Base-by-base conservation (phyloP, 176 grass and related monocot genomes). In the Dactylis glomerata region DNA sequence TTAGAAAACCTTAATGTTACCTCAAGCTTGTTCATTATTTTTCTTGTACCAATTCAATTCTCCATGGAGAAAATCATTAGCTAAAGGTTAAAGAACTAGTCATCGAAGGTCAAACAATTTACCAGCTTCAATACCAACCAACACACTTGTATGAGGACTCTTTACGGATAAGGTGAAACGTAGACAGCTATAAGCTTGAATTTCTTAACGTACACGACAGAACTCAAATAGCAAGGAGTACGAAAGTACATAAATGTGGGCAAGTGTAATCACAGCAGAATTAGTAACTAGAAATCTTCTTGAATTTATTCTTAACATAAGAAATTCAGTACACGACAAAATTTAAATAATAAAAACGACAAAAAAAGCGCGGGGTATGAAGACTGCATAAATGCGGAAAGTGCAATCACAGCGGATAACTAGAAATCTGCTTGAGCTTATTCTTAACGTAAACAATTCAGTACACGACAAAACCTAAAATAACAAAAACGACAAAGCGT, bases 251-350 rank as follows among this genome's bases (percentile, higher is more conserved):
- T 11, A 77, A 71, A 44, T 71, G 58, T 50, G 19, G 40, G 82
- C 10, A 46, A 33, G 38, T 5, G 41, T 68, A 81, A n/a, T 24
- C 24, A 47, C 24, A 19, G 9, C 0, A 10, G 16, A 75, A 75
- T 33, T 6, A 75, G 22, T 50, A 75, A 12, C 27, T 2, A 22
- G 2, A 47, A 47, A 3, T 15, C 20, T 36, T 0, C 59, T 63
- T 63, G 27, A 63, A 10, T 63, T 63, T 63, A 15, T 80, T 66
- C 44, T 47, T 75, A 81, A 68, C 0, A 2, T 88, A 42, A 81
- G 23, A 17, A 32, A 41, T 76, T n/a, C 23, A 52, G 71, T 70
- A 71, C 30, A 63, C 4, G 50, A 76, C 62, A 89, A 68, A 76
- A 81, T 1, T 6, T n/a, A 68, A 68, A 57, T 33, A 40, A 68